Percentiles rank a stretch among this genome's conserved stretches.
Evolutionary conservation across 257 asterid species (phyloP).

Genomic region (Plantago elongata): DNA sequence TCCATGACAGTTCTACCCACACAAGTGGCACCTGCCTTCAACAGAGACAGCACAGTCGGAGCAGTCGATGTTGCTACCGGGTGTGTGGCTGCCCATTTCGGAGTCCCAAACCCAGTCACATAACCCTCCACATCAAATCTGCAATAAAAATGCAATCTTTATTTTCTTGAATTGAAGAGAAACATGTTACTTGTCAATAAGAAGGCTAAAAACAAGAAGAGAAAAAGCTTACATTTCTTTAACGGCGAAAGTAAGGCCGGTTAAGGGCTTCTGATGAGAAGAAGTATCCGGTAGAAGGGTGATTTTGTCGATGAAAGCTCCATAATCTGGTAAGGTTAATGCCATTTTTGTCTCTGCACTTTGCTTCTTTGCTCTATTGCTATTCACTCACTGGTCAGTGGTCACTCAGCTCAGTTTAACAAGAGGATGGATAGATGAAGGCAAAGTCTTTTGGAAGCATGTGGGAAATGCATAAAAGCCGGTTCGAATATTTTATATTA

Average conservation of each 20-base stretch:
- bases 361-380: neutral
- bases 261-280: conserved; percentile 42
- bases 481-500: no score
- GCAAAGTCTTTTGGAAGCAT: no score
- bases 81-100: conserved; percentile 84
- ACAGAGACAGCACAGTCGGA: conserved; percentile 47
- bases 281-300: conserved; percentile 34
- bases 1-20: conserved; percentile 86
- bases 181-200: neutral
- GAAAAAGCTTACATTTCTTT: conserved; percentile 64
- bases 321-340: conserved; percentile 34
- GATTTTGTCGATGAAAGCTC: conserved; percentile 75
- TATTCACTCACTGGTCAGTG: no score
- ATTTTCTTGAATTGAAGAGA: neutral
- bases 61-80: conserved; percentile 63
- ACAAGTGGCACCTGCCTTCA: conserved; percentile 79
- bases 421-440: no score
- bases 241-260: conserved; percentile 72
- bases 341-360: conserved; percentile 35
- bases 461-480: no score
- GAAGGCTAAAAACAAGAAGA: neutral
- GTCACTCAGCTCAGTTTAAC: no score
- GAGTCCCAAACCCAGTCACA: conserved; percentile 85
- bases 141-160: conserved; percentile 1
- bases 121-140: conserved; percentile 79